Base-by-base conservation (phyloP, 176 grass and related monocot genomes). In the Eleusine coracana region DNA sequence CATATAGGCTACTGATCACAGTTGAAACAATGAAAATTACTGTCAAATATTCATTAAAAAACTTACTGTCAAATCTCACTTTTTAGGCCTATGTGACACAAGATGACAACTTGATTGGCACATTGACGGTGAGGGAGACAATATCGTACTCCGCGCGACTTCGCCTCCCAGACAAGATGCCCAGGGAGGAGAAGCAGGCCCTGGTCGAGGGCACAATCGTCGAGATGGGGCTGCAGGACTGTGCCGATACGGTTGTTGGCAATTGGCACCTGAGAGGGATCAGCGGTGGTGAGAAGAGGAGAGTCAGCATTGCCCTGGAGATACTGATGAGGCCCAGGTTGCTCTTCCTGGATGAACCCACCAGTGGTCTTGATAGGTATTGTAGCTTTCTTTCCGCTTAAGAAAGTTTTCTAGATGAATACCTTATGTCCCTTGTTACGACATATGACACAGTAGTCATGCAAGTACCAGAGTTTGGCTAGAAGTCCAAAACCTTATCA, bases 221-320 rank as follows among this genome's bases (percentile, higher is more conserved):
- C 7, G 96, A 96, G 88, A 99, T 99, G 96, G 96, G 96, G 21
- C 93, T 99, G n/a, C 96, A 99, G 70, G 96, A 99, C 61, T 99
- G 96, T 3, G 96, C 96, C 0, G 93, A 99, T 82, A 99, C 96
- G 0, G 83, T 90, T 29, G 73, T 99, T 13, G 96, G 96, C n/a
- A 99, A 96, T 34, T 99, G 96, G 96, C 96, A 99, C 83, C 76
- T 99, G 9, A 87, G 96, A 27, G 96, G 96, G 45, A 66, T 99
- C 64, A 99, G 96, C 29, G 96, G 96, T 3, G 96, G 96, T 3
- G 96, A 99, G 86, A 99, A 96, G 91, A 88, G 96, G 87, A 79
- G 96, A 66, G 96, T 99, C 76, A 99, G 96, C 86, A 99, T 99
- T 74, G 97, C 91, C 10, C 40, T 99, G 20, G 93, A 99, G 89